Evolutionary conservation across 192 early-diverging fungal species (phyloP).

Genomic region (Podila horticola): DNA sequence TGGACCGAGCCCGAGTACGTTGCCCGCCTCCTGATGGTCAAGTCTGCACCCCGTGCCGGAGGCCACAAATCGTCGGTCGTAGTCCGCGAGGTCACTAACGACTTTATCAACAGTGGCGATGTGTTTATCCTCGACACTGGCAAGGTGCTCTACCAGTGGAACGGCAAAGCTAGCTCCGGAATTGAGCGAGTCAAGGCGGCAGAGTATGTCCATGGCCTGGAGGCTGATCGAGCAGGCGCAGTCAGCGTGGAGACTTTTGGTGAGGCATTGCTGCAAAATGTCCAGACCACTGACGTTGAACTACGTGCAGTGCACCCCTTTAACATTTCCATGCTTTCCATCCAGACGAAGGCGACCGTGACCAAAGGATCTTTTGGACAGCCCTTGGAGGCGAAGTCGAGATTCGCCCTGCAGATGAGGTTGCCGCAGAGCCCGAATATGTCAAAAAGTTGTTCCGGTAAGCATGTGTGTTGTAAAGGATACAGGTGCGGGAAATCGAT

Average conservation of each 20-base stretch:
- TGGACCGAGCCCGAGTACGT: conserved; percentile 59
- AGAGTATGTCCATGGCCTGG: conserved; percentile 67
- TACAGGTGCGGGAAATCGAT: too few species aligned
- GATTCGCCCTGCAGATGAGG: conserved; percentile 63
- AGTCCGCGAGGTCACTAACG: conserved; percentile 68
- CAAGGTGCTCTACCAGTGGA: conserved; percentile 74
- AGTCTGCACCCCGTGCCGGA: conserved; percentile 42
- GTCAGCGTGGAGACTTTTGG: conserved; percentile 72
- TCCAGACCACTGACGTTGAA: neutral
- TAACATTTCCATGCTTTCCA: neutral
- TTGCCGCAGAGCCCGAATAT: conserved; percentile 35
- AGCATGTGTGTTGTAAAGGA: neutral
- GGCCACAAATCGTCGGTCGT: conserved; percentile 59
- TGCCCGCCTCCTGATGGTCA: conserved; percentile 67
- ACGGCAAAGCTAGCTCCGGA: conserved; percentile 68
- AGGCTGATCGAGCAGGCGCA: conserved; percentile 68
- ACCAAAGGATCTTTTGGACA: conserved; percentile 68
- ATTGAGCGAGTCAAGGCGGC: conserved; percentile 78
- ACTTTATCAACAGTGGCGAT: conserved; percentile 71
- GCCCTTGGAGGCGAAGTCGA: conserved; percentile 71
- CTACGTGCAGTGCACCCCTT: neutral
- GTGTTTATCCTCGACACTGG: conserved; percentile 83
- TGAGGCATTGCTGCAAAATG: conserved; percentile 30
- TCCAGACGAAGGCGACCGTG: conserved; percentile 68
- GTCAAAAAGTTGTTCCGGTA: conserved; percentile 62